Percentiles rank a stretch among this genome's conserved stretches.
Conservation (phyloP, 805 yeast genomes). For the Candida arabinofermentans region DNA sequence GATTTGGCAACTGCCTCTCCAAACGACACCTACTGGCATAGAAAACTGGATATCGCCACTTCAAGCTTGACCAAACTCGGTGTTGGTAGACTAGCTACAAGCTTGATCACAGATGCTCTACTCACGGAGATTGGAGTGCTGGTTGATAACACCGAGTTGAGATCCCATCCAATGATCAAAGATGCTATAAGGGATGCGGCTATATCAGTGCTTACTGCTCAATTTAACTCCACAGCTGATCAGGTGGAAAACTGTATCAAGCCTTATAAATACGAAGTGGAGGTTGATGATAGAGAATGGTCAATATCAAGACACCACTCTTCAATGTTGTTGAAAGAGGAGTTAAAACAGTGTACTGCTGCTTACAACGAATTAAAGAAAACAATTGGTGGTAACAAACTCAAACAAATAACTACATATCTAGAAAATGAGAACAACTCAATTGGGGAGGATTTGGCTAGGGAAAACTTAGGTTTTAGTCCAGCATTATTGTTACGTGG, state of each 20-base stretch:
- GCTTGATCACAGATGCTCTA: slow-evolving; percentile 75
- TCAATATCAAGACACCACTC: slow-evolving; percentile 73
- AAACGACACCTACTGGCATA: slow-evolving; percentile 82
- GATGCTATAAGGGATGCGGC: slow-evolving; percentile 85
- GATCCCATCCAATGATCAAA: slow-evolving; percentile 82
- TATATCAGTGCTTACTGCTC: slow-evolving; percentile 64
- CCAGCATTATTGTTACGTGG: slow-evolving; percentile 71
- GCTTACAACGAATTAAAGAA: slow-evolving; percentile 56
- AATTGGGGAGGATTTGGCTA: slow-evolving; percentile 38
- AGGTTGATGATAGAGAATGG: slow-evolving; percentile 96
- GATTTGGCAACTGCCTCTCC: slow-evolving; percentile 54
- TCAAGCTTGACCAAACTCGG: slow-evolving; percentile 88
- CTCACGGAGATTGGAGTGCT: slow-evolving; percentile 72
- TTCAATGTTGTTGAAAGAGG: slow-evolving; percentile 70
- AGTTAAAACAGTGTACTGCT: slow-evolving; percentile 72
- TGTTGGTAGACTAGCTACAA: slow-evolving; percentile 85
- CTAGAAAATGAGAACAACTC: slow-evolving; percentile 43
- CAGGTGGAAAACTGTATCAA: slow-evolving; percentile 98
- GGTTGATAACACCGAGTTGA: slow-evolving; percentile 68
- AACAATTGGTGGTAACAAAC: slow-evolving; percentile 78
- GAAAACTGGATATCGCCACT: slow-evolving; percentile 79
- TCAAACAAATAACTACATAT: slow-evolving; percentile 78
- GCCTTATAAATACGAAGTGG: slow-evolving; percentile 96
- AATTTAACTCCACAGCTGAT: slow-evolving; percentile 90
- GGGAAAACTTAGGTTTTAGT: slow-evolving; percentile 83